Evolutionary conservation across 2,329 filamentous ascomycete species (phyloP), one percentile per base, ranked within the genome.

Genomic region (Pseudopithomyces chartarum): DNA sequence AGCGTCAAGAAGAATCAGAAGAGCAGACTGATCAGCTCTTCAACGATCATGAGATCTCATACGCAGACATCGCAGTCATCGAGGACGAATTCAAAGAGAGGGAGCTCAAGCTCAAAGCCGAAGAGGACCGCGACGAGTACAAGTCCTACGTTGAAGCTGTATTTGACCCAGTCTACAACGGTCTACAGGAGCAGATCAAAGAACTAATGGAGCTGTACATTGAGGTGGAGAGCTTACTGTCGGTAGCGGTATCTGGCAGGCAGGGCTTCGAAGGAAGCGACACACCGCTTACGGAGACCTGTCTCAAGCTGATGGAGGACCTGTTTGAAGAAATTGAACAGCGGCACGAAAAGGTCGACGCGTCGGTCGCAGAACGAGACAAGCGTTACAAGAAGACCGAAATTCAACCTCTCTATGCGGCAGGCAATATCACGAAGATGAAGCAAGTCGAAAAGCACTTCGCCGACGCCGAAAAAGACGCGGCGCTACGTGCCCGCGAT

Each of bases 41-140:
- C 71, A 81, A 85, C 59, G 79, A 78, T 47, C 80, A 85, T 53
- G 80, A 84, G 60, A 85, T 86, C 43, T 82, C 82, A 0, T 85
- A 86, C 66, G 82, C 82, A 12, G 83, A 85, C 47, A 83, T 86
- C 62, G 80, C 80, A 36, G 76, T 76, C 15, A 72, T 85, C 10
- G 84, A 86, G 63, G 79, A 82, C 47, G 82, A 84, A 29, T 84
- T 84, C 61, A 82, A 83, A 55, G 78, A 81, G 53, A 76, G 76
- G 10, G 84, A 86, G 66, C 78, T 78, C 44, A 77, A 79, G 32
- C 73, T 76, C 38, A 82, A 82, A 60, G 76, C 81, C n/a, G 77
- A 81, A 43, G 83, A 85, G 67, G 82, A 84, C 57, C 74, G 80
- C 40, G 74, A 75, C 11, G 83, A 85, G 63, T 79, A 84, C 42